Percentiles rank a stretch among this genome's conserved stretches.
Evolutionary conservation across 805 yeast genomes (phyloP).

Genomic region (Candida caryicola): DNA sequence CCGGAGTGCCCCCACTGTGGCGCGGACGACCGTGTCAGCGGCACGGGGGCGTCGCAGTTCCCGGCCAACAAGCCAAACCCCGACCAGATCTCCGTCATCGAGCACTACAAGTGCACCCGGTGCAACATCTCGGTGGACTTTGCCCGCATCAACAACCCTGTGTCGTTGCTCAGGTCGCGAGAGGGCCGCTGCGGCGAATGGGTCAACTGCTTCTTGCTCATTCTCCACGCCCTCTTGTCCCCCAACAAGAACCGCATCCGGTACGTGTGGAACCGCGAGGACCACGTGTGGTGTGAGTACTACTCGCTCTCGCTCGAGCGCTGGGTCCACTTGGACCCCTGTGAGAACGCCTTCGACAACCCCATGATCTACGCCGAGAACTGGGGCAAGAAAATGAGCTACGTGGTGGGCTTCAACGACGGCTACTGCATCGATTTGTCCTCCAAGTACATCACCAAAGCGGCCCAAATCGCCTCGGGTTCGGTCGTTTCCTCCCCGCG

Average conservation of each 20-base stretch:
- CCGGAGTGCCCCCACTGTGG: slow-evolving; percentile 61
- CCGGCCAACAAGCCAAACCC: slow-evolving; percentile 37
- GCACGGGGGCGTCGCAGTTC: slow-evolving; percentile 29
- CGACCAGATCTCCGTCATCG: slow-evolving; percentile 54
- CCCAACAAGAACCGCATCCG: slow-evolving; percentile 37
- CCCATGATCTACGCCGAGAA: slow-evolving; percentile 75
- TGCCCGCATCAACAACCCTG: slow-evolving; percentile 74
- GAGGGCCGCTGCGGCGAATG: slow-evolving; percentile 93
- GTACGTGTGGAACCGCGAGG: slow-evolving; percentile 85
- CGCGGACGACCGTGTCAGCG: slow-evolving; percentile 32
- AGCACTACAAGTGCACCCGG: slow-evolving; percentile 56
- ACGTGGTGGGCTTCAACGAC: slow-evolving; percentile 66
- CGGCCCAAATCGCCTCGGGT: slow-evolving; percentile 21
- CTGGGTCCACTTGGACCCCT: slow-evolving; percentile 89
- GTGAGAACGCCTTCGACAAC: slow-evolving; percentile 82
- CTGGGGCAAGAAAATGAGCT: slow-evolving; percentile 95
- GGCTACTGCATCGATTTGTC: slow-evolving; percentile 70
- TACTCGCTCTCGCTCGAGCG: slow-evolving; percentile 56
- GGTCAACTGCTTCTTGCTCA: slow-evolving; percentile 78
- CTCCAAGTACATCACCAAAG: slow-evolving; percentile 54
- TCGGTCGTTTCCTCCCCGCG: slow-evolving; percentile 45
- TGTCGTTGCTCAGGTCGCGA: slow-evolving; percentile 56
- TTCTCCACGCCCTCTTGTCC: slow-evolving; percentile 62
- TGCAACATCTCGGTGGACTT: slow-evolving; percentile 56
- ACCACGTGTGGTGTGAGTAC: slow-evolving; percentile 95